Evolutionary conservation across 306 rosid species (phyloP).

Genomic region (Quercus gilva): DNA sequence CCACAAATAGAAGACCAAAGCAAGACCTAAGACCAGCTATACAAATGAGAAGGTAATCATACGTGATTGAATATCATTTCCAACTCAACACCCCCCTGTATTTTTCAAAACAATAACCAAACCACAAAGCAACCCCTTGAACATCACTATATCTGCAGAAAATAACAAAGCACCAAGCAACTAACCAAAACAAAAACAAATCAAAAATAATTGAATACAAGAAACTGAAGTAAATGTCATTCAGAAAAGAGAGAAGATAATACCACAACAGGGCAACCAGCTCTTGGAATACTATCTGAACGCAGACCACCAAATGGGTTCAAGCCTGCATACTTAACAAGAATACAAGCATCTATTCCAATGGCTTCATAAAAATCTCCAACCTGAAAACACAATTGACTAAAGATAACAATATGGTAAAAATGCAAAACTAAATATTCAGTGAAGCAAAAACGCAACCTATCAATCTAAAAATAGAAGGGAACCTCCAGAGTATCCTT

Average conservation of each 20-base stretch:
- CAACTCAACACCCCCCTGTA: neutral
- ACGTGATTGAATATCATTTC: neutral
- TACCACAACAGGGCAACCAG: slow-evolving; percentile 99
- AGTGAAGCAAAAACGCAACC: neutral
- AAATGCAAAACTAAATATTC: neutral
- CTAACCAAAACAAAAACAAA: neutral
- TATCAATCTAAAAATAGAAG: neutral
- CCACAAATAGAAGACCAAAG: neutral
- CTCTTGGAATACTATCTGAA: slow-evolving; percentile 79
- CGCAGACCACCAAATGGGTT: slow-evolving; percentile 93
- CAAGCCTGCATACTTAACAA: slow-evolving; percentile 90
- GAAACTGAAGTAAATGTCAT: slow-evolving; percentile 13
- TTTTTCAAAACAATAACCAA: neutral
- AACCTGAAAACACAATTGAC: slow-evolving; percentile 49
- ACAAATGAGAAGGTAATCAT: neutral
- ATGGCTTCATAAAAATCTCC: slow-evolving; percentile 94
- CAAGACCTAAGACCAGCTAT: neutral
- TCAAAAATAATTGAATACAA: slow-evolving; percentile 1
- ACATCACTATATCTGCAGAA: neutral
- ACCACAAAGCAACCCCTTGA: neutral
- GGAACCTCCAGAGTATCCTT: neutral
- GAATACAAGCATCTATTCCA: slow-evolving; percentile 89
- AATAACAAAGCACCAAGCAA: neutral
- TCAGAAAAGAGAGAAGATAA: slow-evolving; percentile 9
- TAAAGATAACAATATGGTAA: neutral